Evolutionary conservation across 2,329 filamentous ascomycete genomes (phyloP).

Genomic region (Monilinia fructigena): DNA sequence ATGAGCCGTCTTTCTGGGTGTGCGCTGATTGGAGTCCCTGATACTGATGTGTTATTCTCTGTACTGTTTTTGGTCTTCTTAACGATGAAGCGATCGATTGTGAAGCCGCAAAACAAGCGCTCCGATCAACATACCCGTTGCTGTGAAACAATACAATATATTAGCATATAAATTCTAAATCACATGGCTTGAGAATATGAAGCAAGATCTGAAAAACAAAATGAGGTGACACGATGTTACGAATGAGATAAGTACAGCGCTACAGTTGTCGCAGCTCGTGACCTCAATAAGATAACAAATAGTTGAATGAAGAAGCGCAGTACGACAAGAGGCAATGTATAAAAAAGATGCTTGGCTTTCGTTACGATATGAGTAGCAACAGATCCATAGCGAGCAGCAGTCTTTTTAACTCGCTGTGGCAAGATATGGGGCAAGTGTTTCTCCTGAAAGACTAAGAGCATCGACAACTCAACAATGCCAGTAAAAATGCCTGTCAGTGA

Average conservation of each 20-base stretch:
- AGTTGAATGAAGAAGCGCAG: conserved; percentile 47
- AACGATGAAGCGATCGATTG: conserved; percentile 36
- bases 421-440: conserved; percentile 44
- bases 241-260: conserved; percentile 41
- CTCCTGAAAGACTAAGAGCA: conserved; percentile 50
- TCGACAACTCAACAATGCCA: conserved; percentile 46
- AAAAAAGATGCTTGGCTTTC: conserved; percentile 42
- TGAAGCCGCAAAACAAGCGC: conserved; percentile 44
- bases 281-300: too few relatives aligned
- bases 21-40: conserved; percentile 3
- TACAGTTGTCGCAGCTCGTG: too few relatives aligned
- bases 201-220: too few relatives aligned
- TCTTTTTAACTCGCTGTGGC: too few relatives aligned
- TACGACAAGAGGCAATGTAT: conserved; percentile 48
- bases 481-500: conserved; percentile 47
- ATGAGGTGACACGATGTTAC: neutral
- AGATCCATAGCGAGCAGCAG: too few relatives aligned
- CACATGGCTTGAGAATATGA: too few relatives aligned
- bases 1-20: conserved; percentile 63
- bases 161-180: neutral
- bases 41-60: conserved; percentile 15
- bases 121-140: conserved; percentile 39
- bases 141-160: conserved; percentile 19
- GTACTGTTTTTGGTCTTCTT: conserved; percentile 23
- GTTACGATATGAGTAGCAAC: conserved; percentile 47